phyloP scores from a whole-genome alignment of 768 basidiomycete genomes.

The Tephrocybe rancida region DNA sequence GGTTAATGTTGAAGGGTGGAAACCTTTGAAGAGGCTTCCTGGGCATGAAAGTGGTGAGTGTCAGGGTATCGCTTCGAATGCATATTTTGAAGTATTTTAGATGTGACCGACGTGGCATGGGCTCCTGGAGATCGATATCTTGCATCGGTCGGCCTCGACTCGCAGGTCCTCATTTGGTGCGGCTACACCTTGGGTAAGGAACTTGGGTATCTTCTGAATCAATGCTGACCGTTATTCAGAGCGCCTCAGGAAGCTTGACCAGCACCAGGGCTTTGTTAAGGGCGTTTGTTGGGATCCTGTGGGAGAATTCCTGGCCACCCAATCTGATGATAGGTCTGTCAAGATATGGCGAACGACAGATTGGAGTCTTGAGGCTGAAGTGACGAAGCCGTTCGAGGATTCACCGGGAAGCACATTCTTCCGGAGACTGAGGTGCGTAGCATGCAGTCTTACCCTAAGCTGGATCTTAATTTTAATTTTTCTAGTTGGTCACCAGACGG shows the following conservation, averaged over 20 bases:
- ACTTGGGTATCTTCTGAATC: constrained; percentile 1
- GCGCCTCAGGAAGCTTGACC: constrained; percentile 79
- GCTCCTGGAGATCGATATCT: constrained; percentile 89
- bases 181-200: constrained; percentile 82
- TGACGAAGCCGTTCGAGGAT: constrained; percentile 89
- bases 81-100: constrained; percentile 39
- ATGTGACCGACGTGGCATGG: constrained; percentile 96
- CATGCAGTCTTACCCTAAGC: neutral
- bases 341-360: constrained; percentile 96
- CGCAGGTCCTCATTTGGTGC: constrained; percentile 91
- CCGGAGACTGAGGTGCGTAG: constrained; percentile 74
- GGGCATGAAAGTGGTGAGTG: constrained; percentile 91
- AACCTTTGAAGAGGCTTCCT: constrained; percentile 86
- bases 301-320: constrained; percentile 95
- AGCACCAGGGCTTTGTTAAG: constrained; percentile 96
- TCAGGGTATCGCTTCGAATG: neutral
- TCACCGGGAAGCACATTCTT: constrained; percentile 97
- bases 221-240: constrained; percentile 47
- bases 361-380: constrained; percentile 84
- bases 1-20: constrained; percentile 97
- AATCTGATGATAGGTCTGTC: constrained; percentile 95
- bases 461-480: neutral
- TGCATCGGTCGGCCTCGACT: constrained; percentile 93
- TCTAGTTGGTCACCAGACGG: constrained; percentile 97
- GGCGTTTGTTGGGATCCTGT: constrained; percentile 99